Evolutionary conservation across 345 rosid genomes (phyloP).

Genomic region (Lagerstroemia speciosa): DNA sequence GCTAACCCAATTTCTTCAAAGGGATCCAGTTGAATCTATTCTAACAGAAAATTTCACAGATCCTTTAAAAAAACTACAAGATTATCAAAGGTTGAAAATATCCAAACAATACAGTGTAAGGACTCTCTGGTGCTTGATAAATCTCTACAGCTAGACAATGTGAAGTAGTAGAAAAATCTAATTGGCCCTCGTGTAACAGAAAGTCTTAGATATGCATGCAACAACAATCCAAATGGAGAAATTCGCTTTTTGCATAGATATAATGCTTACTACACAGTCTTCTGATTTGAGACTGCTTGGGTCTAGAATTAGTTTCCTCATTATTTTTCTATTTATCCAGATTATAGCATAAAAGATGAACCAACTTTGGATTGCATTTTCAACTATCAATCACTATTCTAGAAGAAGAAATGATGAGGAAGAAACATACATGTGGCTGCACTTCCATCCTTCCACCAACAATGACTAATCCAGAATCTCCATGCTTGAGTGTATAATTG

Average conservation of each 20-base stretch:
- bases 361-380: background rate
- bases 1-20: constrained; percentile 77
- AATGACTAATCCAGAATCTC: constrained; percentile 75
- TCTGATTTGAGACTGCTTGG: background rate
- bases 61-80: background rate
- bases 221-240: background rate
- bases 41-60: background rate
- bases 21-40: constrained; percentile 70
- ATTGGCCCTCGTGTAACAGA: background rate
- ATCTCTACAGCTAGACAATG: background rate
- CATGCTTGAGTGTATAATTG: constrained; percentile 83
- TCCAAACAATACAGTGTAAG: too few species aligned
- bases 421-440: constrained; percentile 71
- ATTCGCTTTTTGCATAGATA: background rate
- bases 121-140: background rate
- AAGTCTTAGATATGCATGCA: background rate
- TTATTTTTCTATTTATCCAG: background rate
- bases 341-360: background rate
- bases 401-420: background rate
- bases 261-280: too few species aligned
- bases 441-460: constrained; percentile 96
- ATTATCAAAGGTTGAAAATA: too few species aligned
- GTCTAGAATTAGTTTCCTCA: background rate
- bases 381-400: background rate
- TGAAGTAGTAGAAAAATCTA: background rate